A percentile compares a stretch with the other conserved stretches of the same genome.
These are phyloP conservation scores for Globisporangium abappressorium DNA, from an alignment of 352 stramenopile genomes.

Conservation along the genomic window DNA sequence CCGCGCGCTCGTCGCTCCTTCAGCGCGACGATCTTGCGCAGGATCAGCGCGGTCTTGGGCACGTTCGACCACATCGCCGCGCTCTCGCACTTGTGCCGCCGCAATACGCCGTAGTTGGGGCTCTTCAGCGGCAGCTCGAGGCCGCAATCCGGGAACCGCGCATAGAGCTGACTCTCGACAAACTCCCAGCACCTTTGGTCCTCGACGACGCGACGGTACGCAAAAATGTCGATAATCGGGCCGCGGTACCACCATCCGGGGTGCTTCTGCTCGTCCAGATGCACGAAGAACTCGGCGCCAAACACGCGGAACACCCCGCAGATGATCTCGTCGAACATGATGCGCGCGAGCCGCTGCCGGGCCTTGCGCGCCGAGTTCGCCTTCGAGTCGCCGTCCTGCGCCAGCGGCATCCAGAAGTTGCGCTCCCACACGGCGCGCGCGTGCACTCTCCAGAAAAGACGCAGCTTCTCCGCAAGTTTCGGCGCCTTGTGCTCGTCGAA, in stretches of 20 bases:
- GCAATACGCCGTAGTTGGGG: slow-evolving; percentile 28
- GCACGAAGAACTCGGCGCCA: slow-evolving; percentile 42
- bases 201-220: slow-evolving; percentile 25
- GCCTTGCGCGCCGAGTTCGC: slow-evolving; percentile 23
- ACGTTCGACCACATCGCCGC: background rate
- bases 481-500: slow-evolving; percentile 32
- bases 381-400: slow-evolving; percentile 8
- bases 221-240: slow-evolving; percentile 32
- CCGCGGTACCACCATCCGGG: slow-evolving; percentile 56
- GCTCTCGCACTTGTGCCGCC: slow-evolving; percentile 4
- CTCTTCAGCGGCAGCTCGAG: slow-evolving; percentile 31
- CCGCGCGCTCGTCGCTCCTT: background rate
- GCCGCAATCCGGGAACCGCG: slow-evolving; percentile 47
- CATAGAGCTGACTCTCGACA: slow-evolving; percentile 26
- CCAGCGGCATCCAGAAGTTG: slow-evolving; percentile 42
- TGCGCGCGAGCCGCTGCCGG: slow-evolving; percentile 35
- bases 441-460: slow-evolving; percentile 36
- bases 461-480: slow-evolving; percentile 23
- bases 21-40: slow-evolving; percentile 2
- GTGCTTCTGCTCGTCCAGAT: slow-evolving; percentile 37
- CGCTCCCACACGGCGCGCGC: slow-evolving; percentile 49
- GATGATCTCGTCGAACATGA: slow-evolving; percentile 35
- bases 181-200: slow-evolving; percentile 32
- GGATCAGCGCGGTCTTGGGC: background rate
- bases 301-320: slow-evolving; percentile 26